Conservation (phyloP, 495 filamentous ascomycete species). For the Penicillium lividum region DNA sequence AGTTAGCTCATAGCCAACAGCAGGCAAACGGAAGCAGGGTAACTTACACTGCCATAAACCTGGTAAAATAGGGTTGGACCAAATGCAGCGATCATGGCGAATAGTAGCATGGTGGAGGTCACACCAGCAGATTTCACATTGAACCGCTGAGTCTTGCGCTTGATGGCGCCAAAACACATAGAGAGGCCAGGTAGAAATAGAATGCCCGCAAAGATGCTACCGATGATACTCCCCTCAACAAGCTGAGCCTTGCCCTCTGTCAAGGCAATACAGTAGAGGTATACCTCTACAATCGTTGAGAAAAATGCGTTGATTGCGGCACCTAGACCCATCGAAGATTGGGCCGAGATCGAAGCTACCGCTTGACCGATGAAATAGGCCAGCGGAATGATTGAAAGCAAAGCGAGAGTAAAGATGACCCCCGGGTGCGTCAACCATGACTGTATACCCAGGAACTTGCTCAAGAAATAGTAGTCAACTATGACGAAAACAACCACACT, state of each 20-base stretch:
- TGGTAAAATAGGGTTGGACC: conserved; percentile 98
- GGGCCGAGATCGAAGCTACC: conserved; percentile 97
- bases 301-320: conserved; percentile 99
- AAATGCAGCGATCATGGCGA: conserved; percentile 96
- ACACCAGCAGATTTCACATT: conserved; percentile 97
- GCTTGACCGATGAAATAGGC: conserved; percentile 99
- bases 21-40: background rate
- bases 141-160: conserved; percentile 97
- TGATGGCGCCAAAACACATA: conserved; percentile 98
- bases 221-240: conserved; percentile 95
- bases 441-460: conserved; percentile 63
- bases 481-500: conserved; percentile 88
- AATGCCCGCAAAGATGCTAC: conserved; percentile 96
- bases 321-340: conserved; percentile 99
- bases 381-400: conserved; percentile 93
- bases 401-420: conserved; percentile 79
- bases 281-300: conserved; percentile 98
- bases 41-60: conserved; percentile 88
- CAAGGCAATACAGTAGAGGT: conserved; percentile 93
- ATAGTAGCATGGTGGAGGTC: conserved; percentile 97
- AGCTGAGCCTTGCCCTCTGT: conserved; percentile 89
- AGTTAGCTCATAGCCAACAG: conserved; percentile 24
- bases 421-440: conserved; percentile 74
- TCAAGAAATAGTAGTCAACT: conserved; percentile 83
- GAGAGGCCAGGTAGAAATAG: conserved; percentile 95